phyloP scores from a whole-genome alignment of 495 filamentous ascomycete species.

The Tuber aestivum region DNA sequence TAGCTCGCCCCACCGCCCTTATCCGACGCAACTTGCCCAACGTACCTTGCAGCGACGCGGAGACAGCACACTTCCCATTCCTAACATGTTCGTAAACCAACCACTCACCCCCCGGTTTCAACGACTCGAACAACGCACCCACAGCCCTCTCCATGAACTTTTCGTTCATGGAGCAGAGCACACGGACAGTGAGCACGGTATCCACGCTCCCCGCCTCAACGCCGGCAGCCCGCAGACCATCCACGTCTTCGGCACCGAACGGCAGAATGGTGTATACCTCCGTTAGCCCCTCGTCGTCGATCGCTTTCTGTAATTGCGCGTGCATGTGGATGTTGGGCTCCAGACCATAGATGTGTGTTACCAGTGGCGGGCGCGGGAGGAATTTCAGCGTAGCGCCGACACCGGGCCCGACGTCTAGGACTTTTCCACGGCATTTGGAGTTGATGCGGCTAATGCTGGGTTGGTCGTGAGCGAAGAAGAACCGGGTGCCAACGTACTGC shows the following conservation, averaged over 20 bases:
- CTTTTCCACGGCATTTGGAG: slow-evolving; percentile 20
- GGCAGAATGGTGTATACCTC: slow-evolving; percentile 42
- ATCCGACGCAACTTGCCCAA: background rate
- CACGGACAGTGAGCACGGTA: slow-evolving; percentile 44
- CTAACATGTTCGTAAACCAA: slow-evolving; percentile 46
- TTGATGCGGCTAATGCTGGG: background rate
- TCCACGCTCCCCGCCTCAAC: slow-evolving; percentile 43
- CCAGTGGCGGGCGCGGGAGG: slow-evolving; percentile 32
- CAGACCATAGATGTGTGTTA: slow-evolving; percentile 42
- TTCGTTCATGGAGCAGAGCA: slow-evolving; percentile 44
- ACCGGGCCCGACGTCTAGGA: slow-evolving; percentile 47
- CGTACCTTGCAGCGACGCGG: slow-evolving; percentile 21
- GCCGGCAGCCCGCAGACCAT: slow-evolving; percentile 40
- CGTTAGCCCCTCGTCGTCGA: slow-evolving; percentile 38
- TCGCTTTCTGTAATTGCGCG: slow-evolving; percentile 32
- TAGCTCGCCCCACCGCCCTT: background rate
- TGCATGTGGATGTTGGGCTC: slow-evolving; percentile 45
- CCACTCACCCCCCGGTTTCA: slow-evolving; percentile 47
- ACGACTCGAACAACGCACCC: slow-evolving; percentile 38
- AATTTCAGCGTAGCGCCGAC: slow-evolving; percentile 35
- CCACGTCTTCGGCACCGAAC: slow-evolving; percentile 43
- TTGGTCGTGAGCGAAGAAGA: slow-evolving; percentile 51
- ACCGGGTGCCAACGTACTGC: slow-evolving; percentile 61
- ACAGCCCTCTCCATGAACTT: slow-evolving; percentile 34
- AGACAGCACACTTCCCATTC: slow-evolving; percentile 26